phyloP scores from a whole-genome alignment of 495 filamentous ascomycete species.

The Aspergillus haitiensis region DNA sequence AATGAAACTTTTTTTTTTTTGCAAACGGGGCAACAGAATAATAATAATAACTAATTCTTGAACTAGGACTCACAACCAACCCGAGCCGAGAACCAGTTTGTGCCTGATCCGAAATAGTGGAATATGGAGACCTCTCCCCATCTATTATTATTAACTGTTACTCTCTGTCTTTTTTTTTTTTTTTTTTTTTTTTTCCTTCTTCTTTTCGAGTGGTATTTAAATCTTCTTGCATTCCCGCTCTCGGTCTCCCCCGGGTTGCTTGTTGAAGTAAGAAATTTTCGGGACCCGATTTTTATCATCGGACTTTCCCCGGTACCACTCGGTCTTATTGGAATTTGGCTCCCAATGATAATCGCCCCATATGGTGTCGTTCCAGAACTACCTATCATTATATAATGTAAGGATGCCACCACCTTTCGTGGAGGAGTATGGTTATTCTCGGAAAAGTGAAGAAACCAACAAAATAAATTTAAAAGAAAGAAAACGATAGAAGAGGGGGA shows the following conservation, averaged over 20 bases:
- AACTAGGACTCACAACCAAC: slow-evolving; percentile 5
- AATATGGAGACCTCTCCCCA: slow-evolving; percentile 8
- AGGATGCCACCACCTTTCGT: not conserved
- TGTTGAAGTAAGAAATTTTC: slow-evolving; percentile 5
- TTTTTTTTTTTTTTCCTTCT: too few relatives aligned
- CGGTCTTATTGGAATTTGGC: slow-evolving; percentile 7
- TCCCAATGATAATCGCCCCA: not conserved
- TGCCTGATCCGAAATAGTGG: slow-evolving; percentile 9
- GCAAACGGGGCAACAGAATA: slow-evolving; percentile 3
- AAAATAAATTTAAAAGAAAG: not conserved
- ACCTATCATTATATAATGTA: not conserved
- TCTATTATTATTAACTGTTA: slow-evolving; percentile 7
- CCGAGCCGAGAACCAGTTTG: slow-evolving; percentile 22
- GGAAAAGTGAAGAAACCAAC: not conserved
- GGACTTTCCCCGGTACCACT: slow-evolving; percentile 18
- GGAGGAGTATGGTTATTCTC: not conserved
- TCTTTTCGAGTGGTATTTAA: slow-evolving; percentile 14
- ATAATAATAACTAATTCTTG: not conserved
- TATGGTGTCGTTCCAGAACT: not conserved
- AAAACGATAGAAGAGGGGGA: not conserved
- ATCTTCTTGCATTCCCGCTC: slow-evolving; percentile 1
- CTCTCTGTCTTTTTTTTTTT: too few relatives aligned
- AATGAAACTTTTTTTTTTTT: not conserved
- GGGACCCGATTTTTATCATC: slow-evolving; percentile 12
- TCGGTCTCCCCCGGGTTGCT: not conserved